These are phyloP conservation scores for Micractinium sp. DNA, from an alignment of 139 green algal species.

Conservation along the genomic window DNA sequence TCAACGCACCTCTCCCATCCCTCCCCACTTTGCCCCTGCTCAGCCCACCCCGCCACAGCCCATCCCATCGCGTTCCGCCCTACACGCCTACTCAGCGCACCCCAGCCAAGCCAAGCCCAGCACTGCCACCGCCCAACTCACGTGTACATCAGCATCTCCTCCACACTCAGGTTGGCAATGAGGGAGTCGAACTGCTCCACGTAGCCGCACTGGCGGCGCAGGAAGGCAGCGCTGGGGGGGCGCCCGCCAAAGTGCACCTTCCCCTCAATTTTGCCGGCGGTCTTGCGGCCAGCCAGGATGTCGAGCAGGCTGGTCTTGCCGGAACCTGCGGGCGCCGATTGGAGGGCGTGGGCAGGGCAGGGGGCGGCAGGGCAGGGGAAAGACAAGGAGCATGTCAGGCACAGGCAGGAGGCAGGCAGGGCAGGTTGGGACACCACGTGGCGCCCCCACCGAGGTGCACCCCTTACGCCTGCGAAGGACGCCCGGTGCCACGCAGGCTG, in stretches of 20 bases:
- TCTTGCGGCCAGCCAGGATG: conserved; percentile 66
- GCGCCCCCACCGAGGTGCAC: too few relatives aligned
- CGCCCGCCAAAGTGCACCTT: conserved; percentile 74
- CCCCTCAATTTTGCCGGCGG: conserved; percentile 56
- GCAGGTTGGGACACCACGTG: too few relatives aligned
- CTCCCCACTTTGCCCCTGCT: background rate
- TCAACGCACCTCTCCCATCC: background rate
- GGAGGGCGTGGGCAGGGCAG: background rate
- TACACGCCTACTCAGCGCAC: too few relatives aligned
- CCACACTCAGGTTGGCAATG: conserved; percentile 42
- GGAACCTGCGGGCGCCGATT: conserved; percentile 4
- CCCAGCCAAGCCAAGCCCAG: too few relatives aligned
- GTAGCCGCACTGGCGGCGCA: conserved; percentile 78
- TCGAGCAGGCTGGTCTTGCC: conserved; percentile 64
- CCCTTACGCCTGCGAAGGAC: too few relatives aligned
- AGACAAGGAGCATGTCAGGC: too few relatives aligned
- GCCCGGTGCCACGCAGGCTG: too few relatives aligned
- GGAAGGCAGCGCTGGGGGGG: conserved; percentile 61
- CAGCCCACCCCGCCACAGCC: too few relatives aligned
- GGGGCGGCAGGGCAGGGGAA: too few relatives aligned
- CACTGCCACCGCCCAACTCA: background rate
- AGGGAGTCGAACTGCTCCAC: conserved; percentile 76
- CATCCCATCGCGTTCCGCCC: background rate
- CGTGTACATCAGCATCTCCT: conserved; percentile 44
- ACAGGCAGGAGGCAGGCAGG: too few relatives aligned